Percentiles rank a stretch among this genome's conserved stretches.
Conservation (phyloP, 1,139 yeast genomes). For the Candida tetrigidarum region DNA sequence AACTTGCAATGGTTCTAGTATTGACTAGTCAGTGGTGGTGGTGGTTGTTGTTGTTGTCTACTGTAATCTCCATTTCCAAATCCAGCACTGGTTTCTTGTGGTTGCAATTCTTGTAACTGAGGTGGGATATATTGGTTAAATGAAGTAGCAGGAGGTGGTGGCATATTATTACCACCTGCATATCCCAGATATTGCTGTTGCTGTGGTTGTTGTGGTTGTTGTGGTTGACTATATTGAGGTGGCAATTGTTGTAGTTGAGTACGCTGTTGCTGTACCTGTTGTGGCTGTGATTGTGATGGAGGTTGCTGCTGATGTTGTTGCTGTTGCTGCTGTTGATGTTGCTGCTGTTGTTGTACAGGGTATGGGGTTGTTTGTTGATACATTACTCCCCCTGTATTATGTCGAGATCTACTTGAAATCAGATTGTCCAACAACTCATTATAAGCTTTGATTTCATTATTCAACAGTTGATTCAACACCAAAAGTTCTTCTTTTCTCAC, state of each 20-base stretch:
- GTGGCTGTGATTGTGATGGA: constrained; percentile 23
- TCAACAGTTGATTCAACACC: constrained; percentile 70
- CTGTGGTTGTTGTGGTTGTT: constrained; percentile 5
- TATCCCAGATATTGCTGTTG: constrained; percentile 7
- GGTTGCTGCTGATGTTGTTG: constrained; percentile 6
- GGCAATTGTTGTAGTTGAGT: neutral
- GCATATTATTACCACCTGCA: neutral
- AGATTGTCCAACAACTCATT: constrained; percentile 68
- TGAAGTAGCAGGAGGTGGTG: constrained; percentile 6
- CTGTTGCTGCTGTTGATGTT: constrained; percentile 9
- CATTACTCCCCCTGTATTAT: constrained; percentile 4
- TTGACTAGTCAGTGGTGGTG: constrained; percentile 1
- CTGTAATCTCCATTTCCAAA: constrained; percentile 36
- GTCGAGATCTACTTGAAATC: constrained; percentile 31
- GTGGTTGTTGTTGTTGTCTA: too few relatives aligned
- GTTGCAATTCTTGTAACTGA: constrained; percentile 21
- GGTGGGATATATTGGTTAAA: constrained; percentile 10
- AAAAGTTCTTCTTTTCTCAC: constrained; percentile 75
- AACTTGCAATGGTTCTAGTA: too few relatives aligned
- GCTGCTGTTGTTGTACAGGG: constrained; percentile 11
- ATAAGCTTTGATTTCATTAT: constrained; percentile 67
- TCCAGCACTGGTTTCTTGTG: constrained; percentile 42
- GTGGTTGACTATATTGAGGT: constrained; percentile 7
- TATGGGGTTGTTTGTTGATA: constrained; percentile 13
- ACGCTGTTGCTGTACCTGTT: neutral